Percentiles rank a stretch among this genome's conserved stretches.
phyloP scores from a whole-genome alignment of 2,329 filamentous ascomycete genomes.

The Dothistroma pini region DNA sequence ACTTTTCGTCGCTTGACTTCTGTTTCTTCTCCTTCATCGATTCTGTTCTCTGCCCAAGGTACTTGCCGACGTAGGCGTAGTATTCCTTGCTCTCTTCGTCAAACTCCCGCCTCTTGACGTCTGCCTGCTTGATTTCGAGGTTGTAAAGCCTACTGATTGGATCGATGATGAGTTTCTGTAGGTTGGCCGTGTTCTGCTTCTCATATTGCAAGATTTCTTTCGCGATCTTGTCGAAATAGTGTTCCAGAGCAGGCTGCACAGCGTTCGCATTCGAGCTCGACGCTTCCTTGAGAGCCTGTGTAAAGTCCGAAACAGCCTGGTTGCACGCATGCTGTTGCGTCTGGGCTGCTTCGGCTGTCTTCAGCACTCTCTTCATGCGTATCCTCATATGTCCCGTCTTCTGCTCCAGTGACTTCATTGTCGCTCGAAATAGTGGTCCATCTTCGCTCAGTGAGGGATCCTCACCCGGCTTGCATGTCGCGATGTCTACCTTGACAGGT shows the following conservation, averaged over 20 bases:
- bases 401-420: constrained; percentile 92
- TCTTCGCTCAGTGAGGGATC: constrained; percentile 84
- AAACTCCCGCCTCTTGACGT: constrained; percentile 94
- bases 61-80: constrained; percentile 90
- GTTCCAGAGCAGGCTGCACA: constrained; percentile 92
- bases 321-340: constrained; percentile 78
- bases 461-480: constrained; percentile 77
- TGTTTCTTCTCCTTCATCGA: constrained; percentile 97
- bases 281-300: constrained; percentile 81
- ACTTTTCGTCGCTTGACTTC: constrained; percentile 91
- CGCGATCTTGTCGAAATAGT: constrained; percentile 97
- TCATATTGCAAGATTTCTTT: constrained; percentile 86
- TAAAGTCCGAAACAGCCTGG: constrained; percentile 75
- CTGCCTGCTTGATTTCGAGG: constrained; percentile 95
- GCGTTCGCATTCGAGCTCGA: constrained; percentile 90
- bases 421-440: constrained; percentile 91
- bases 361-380: constrained; percentile 94
- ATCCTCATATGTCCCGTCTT: constrained; percentile 92
- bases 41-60: constrained; percentile 94
- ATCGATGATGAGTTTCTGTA: constrained; percentile 93
- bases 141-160: constrained; percentile 89
- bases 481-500: constrained; percentile 77
- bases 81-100: constrained; percentile 99
- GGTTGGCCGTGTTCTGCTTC: constrained; percentile 73
- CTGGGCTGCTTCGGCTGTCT: constrained; percentile 86